phyloP scores from a whole-genome alignment of 305 asterid species.

The Fraxinus platypoda region DNA sequence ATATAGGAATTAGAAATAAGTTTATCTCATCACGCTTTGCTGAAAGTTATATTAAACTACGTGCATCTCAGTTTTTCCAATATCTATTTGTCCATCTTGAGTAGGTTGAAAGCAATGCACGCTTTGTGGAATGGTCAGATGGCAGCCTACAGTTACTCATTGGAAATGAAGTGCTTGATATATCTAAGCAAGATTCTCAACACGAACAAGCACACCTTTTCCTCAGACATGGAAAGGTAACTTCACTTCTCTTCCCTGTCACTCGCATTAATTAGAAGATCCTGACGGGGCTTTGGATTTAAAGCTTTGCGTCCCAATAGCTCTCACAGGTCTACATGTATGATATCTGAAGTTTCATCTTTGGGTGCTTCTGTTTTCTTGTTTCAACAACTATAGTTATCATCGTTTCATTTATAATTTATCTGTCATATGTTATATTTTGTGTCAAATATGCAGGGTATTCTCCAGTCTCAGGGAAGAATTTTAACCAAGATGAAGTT shows the following conservation, averaged over 20 bases:
- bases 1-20: background rate
- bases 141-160: conserved; percentile 76
- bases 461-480: conserved; percentile 96
- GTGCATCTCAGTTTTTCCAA: background rate
- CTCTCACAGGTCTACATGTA: background rate
- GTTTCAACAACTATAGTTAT: background rate
- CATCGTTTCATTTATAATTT: background rate
- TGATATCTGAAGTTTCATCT: conserved; percentile 9
- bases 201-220: conserved; percentile 97
- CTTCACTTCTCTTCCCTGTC: background rate
- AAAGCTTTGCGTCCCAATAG: background rate
- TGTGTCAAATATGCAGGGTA: conserved; percentile 52
- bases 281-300: background rate
- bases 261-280: background rate
- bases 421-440: background rate
- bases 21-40: background rate
- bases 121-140: conserved; percentile 83
- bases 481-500: conserved; percentile 81
- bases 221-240: conserved; percentile 87
- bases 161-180: conserved; percentile 98
- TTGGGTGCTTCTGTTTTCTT: background rate
- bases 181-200: conserved; percentile 89
- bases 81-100: background rate
- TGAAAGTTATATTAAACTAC: background rate
- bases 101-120: conserved; percentile 75